These are phyloP conservation scores for Orobanche coerulescens DNA, from an alignment of 257 asterid species.

Conservation along the genomic window DNA sequence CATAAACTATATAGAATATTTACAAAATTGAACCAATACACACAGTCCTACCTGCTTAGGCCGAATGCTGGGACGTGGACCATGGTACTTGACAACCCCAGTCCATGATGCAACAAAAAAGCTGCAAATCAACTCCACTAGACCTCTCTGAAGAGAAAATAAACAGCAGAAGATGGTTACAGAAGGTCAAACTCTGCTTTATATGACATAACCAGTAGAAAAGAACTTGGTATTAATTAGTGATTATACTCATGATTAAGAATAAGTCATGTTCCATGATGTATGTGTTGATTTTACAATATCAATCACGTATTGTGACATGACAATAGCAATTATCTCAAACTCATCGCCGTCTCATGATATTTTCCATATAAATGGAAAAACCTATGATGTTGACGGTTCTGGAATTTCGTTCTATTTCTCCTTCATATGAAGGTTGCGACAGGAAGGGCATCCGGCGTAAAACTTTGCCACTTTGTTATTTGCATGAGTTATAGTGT, in stretches of 20 bases:
- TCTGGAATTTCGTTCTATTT: too few relatives aligned
- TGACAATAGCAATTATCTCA: too few relatives aligned
- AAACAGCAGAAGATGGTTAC: slow-evolving; percentile 17
- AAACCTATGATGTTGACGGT: too few relatives aligned
- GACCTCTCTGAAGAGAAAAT: slow-evolving; percentile 50
- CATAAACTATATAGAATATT: background rate
- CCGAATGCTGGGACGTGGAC: slow-evolving; percentile 95
- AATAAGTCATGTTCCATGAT: too few relatives aligned
- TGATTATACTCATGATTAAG: slow-evolving; percentile 10
- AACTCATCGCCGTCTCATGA: too few relatives aligned
- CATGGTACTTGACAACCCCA: slow-evolving; percentile 97
- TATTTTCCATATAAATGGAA: too few relatives aligned
- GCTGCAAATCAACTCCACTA: slow-evolving; percentile 96
- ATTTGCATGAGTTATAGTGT: too few relatives aligned
- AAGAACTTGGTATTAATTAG: slow-evolving; percentile 1
- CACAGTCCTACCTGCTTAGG: slow-evolving; percentile 74
- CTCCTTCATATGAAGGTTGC: too few relatives aligned
- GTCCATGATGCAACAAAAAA: slow-evolving; percentile 99
- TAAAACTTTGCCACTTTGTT: too few relatives aligned
- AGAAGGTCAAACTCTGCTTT: slow-evolving; percentile 4
- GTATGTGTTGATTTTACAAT: too few relatives aligned
- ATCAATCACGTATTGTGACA: too few relatives aligned
- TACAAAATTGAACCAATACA: slow-evolving; percentile 12
- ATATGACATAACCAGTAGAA: slow-evolving; percentile 1
- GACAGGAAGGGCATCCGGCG: too few relatives aligned